These are phyloP conservation scores for Colletotrichum sp. DNA, from an alignment of 2,329 filamentous ascomycete genomes.

Conservation along the genomic window DNA sequence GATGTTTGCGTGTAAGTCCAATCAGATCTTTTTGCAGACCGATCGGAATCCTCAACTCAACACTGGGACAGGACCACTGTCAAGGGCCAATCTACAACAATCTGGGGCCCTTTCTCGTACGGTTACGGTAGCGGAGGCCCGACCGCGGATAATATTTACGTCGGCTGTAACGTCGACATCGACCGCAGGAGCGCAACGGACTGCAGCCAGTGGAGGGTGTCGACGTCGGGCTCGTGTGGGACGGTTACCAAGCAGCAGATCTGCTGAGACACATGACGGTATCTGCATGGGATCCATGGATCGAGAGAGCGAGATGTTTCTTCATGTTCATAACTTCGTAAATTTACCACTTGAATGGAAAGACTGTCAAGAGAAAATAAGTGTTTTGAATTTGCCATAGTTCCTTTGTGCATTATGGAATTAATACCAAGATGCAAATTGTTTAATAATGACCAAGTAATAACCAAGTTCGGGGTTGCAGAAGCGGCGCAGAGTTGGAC, in stretches of 20 bases:
- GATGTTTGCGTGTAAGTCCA: not conserved
- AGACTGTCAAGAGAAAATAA: rapidly evolving
- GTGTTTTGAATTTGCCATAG: rapidly evolving
- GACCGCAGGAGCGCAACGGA: not conserved
- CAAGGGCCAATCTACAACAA: not conserved
- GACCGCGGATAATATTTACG: not conserved
- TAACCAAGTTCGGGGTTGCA: rapidly evolving
- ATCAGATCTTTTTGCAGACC: not conserved
- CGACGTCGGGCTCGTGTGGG: not conserved
- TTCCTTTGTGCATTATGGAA: rapidly evolving
- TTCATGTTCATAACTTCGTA: not conserved
- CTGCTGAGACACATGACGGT: not conserved
- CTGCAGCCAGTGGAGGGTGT: not conserved
- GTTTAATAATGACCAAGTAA: not conserved
- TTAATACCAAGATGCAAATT: rapidly evolving
- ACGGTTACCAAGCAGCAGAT: not conserved
- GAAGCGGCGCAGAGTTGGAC: not conserved
- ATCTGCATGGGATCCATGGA: not conserved
- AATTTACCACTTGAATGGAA: no score
- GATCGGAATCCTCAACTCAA: no score
- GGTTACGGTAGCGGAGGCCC: not conserved
- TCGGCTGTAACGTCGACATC: not conserved
- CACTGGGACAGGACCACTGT: not conserved
- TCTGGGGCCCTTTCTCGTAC: not conserved
- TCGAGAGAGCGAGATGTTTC: rapidly evolving